Evolutionary conservation across 2,329 filamentous ascomycete genomes (phyloP).

Genomic region (Fragosphaeria purpurea): DNA sequence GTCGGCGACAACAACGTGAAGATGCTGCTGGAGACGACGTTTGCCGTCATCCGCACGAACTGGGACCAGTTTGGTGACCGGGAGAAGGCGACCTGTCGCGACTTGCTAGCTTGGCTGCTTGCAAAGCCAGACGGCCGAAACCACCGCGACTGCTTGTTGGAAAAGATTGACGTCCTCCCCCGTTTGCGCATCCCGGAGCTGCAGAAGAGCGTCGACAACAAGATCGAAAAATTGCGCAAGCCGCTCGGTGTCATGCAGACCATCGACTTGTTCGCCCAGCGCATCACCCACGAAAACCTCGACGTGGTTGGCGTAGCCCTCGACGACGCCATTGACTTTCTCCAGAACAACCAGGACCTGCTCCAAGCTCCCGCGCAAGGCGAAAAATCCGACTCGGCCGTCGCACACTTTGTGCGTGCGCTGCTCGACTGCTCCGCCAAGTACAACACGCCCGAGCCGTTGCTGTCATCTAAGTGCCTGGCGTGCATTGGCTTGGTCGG

Average conservation of each 20-base stretch:
- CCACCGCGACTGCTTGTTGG: slow-evolving; percentile 50
- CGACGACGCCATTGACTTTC: slow-evolving; percentile 62
- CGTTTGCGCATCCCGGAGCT: slow-evolving; percentile 66
- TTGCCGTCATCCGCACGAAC: slow-evolving; percentile 74
- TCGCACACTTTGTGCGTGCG: slow-evolving; percentile 62
- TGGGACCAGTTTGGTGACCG: slow-evolving; percentile 59
- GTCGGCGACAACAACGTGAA: slow-evolving; percentile 62
- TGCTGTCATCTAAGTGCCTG: slow-evolving; percentile 64
- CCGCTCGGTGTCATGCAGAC: slow-evolving; percentile 56
- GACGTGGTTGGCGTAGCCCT: slow-evolving; percentile 78
- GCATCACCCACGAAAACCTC: slow-evolving; percentile 73
- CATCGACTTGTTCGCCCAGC: slow-evolving; percentile 60
- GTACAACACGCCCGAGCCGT: slow-evolving; percentile 57
- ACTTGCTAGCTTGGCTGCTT: slow-evolving; percentile 56
- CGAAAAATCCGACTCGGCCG: slow-evolving; percentile 70
- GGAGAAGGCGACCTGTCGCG: slow-evolving; percentile 49
- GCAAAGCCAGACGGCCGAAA: slow-evolving; percentile 26
- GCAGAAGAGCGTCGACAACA: slow-evolving; percentile 49
- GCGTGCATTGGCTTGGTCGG: slow-evolving; percentile 82
- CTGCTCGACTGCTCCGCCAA: slow-evolving; percentile 79
- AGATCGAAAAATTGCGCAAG: slow-evolving; percentile 54
- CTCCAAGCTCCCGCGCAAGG: slow-evolving; percentile 71
- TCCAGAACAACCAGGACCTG: slow-evolving; percentile 63
- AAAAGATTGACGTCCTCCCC: slow-evolving; percentile 66
- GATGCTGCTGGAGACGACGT: slow-evolving; percentile 74